These are phyloP conservation scores for Paramecium primaurelia DNA, from an alignment of 73 alveolate genomes.

Conservation along the genomic window DNA sequence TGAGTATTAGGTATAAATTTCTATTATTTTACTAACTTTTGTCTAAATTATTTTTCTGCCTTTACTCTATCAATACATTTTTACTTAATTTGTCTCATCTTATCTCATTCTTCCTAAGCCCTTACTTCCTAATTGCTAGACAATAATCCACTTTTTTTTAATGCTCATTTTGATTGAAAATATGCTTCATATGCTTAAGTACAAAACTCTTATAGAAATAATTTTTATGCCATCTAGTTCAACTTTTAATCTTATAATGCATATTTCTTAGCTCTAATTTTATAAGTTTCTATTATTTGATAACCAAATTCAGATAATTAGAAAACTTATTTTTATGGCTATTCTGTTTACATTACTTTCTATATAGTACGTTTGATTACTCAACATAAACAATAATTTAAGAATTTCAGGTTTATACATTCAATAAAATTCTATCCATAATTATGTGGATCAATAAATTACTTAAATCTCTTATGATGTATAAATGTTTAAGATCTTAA, in stretches of 20 bases:
- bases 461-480: not conserved
- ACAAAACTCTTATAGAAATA: not conserved
- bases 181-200: not conserved
- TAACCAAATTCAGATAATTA: not conserved
- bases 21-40: not conserved
- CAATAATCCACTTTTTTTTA: not conserved
- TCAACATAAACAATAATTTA: slow-evolving; percentile 24
- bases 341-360: not conserved
- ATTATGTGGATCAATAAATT: not conserved
- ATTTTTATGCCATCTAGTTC: not conserved
- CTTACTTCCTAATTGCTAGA: not conserved
- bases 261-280: not conserved
- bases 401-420: not conserved
- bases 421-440: not conserved
- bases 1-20: not conserved
- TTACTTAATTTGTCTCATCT: not conserved
- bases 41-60: not conserved
- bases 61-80: not conserved
- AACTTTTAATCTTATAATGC: not conserved
- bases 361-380: not conserved
- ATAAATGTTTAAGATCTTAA: not conserved
- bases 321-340: not conserved
- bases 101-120: slow-evolving; percentile 27
- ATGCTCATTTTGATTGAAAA: not conserved
- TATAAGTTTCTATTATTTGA: not conserved